A percentile compares a stretch with the other conserved stretches of the same genome.
Conservation (phyloP, 208 protist species). For the Leishmania major region DNA sequence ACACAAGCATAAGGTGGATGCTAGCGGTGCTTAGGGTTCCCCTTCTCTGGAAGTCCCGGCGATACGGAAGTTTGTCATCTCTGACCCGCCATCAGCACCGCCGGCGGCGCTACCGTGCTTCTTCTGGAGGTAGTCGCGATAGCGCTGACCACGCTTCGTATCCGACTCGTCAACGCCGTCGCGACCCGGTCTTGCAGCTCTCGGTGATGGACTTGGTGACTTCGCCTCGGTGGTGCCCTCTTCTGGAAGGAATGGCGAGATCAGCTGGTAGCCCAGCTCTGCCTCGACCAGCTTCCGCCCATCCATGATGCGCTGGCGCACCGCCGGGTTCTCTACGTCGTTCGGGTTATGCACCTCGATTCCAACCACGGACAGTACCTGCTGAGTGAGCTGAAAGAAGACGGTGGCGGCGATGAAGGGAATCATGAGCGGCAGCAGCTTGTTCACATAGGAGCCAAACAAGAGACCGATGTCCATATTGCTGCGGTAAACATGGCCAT, state of each 20-base stretch:
- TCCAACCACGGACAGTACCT: constrained; percentile 63
- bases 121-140: constrained; percentile 77
- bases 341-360: constrained; percentile 85
- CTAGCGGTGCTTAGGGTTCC: neutral
- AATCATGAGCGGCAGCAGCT: constrained; percentile 88
- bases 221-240: constrained; percentile 28
- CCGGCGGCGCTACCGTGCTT: constrained; percentile 23
- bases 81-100: constrained; percentile 4
- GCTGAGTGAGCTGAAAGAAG: constrained; percentile 70
- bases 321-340: constrained; percentile 60
- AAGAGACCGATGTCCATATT: constrained; percentile 89
- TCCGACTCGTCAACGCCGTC: constrained; percentile 15
- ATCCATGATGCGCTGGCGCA: constrained; percentile 84
- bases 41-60: constrained; percentile 2
- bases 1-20: neutral
- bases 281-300: constrained; percentile 75
- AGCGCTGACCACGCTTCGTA: constrained; percentile 50
- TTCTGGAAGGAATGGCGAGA: constrained; percentile 46
- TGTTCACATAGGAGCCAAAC: constrained; percentile 79
- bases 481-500: constrained; percentile 85
- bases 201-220: constrained; percentile 7
- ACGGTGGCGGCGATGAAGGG: constrained; percentile 78
- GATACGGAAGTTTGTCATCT: neutral
- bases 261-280: constrained; percentile 65
- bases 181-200: constrained; percentile 15